Base-by-base conservation (phyloP, 2,329 filamentous ascomycete species). In the Fusarium udum region DNA sequence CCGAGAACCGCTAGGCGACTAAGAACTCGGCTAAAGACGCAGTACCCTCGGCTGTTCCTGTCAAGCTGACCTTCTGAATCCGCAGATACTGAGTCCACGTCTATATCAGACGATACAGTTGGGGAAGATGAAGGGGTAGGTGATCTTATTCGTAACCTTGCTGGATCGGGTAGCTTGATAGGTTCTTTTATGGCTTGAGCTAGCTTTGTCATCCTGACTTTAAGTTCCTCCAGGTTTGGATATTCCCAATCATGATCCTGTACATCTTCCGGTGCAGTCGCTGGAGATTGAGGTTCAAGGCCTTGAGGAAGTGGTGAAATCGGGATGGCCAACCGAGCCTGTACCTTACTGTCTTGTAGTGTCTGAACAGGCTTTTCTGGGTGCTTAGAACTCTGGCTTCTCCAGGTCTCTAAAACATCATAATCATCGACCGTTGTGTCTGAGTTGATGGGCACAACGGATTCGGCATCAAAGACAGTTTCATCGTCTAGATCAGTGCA, bases 101-200 rank as follows among this genome's bases (percentile, higher is more conserved):
- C 37, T n/a, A 32, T 40, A 14, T 56, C 15, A 2, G 52, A 42
- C 2, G 52, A 56, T 6, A n/a, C 10, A 4, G 52, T 28, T 6
- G 36, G 20, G 3, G 52, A 37, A 5, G 15, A 20, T 56, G 37
- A 56, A 28, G 15, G 7, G 3, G 11, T 20, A 0, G 4, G 7
- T 3, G 37, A 42, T 4, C 24, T 16, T 20, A 16, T 36, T 1
- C 24, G 11, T 3, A 28, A 6, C 3, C 7, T 8, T 1, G 32
- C 7, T 16, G 18, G 24, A 22, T 39, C 24, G 0, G 46, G 28
- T 2, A 32, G 15, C 28, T 49, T 5, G 3, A n/a, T 32, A 49
- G 3, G 7, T 13, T 49, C 22, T 0, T 28, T 7, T 15, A 10
- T 1, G 39, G 13, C 2, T 13, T n/a, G 1, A 15, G 2, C 1